A percentile compares a stretch with the other conserved stretches of the same genome.
Evolutionary conservation across 805 yeast genomes (phyloP).

Genomic region (Saccharomyces kudriavzevii): DNA sequence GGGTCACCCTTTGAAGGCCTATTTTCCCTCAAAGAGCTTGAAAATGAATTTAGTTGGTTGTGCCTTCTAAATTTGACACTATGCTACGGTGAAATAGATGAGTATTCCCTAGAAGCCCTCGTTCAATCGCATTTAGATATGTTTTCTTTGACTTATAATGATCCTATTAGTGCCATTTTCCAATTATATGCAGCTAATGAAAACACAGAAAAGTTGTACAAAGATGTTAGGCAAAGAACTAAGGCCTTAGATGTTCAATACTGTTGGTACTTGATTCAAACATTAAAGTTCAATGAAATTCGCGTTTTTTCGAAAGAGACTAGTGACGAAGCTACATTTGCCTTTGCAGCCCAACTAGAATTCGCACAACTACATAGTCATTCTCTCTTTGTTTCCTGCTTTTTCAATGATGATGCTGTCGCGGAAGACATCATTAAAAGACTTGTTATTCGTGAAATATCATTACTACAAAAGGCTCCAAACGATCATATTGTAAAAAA

Average conservation of each 20-base stretch:
- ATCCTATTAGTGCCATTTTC: slow-evolving; percentile 9
- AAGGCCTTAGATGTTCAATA: slow-evolving; percentile 31
- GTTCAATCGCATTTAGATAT: slow-evolving; percentile 19
- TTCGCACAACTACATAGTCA: slow-evolving; percentile 44
- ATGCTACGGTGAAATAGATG: slow-evolving; percentile 52
- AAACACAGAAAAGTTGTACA: slow-evolving; percentile 10
- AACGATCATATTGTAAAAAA: slow-evolving; percentile 26
- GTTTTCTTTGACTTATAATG: slow-evolving; percentile 5
- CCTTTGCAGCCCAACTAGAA: slow-evolving; percentile 46
- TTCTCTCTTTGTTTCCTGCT: slow-evolving; percentile 56
- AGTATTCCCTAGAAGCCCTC: slow-evolving; percentile 29
- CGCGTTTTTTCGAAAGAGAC: slow-evolving; percentile 19
- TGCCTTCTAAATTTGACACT: slow-evolving; percentile 49
- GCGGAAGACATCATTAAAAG: slow-evolving; percentile 36
- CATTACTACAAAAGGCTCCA: slow-evolving; percentile 7
- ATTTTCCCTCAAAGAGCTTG: slow-evolving; percentile 27
- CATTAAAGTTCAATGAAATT: slow-evolving; percentile 33
- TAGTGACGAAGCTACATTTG: slow-evolving; percentile 34
- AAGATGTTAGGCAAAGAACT: slow-evolving; percentile 5
- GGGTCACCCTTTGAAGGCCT: slow-evolving; percentile 36
- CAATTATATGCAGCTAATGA: slow-evolving; percentile 13
- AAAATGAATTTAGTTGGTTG: slow-evolving; percentile 55
- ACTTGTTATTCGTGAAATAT: slow-evolving; percentile 23
- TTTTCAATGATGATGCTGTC: slow-evolving; percentile 40
- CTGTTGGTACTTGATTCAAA: slow-evolving; percentile 46